Conservation (phyloP, 306 rosid species). For the Heteromeles arbutifolia region DNA sequence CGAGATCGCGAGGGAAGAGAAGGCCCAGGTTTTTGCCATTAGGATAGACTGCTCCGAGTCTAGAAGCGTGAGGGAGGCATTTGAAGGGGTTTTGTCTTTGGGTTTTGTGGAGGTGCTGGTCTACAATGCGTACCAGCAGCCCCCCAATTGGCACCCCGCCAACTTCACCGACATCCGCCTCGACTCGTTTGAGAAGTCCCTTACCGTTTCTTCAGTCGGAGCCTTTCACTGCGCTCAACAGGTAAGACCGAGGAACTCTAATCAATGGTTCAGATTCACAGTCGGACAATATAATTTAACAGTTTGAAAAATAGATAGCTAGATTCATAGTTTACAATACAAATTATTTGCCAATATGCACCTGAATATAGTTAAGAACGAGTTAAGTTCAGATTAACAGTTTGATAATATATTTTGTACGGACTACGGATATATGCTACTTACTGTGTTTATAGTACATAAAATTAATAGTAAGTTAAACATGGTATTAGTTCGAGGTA, state of each 20-base stretch:
- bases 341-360: not conserved
- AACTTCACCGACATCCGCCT: constrained; percentile 45
- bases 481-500: not conserved
- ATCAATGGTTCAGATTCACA: constrained; percentile 25
- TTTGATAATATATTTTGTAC: not conserved
- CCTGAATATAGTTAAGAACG: not conserved
- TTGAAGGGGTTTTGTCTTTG: constrained; percentile 74
- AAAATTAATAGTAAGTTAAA: not conserved
- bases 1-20: constrained; percentile 90
- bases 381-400: not conserved
- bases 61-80: constrained; percentile 76
- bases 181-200: constrained; percentile 64
- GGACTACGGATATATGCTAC: not conserved
- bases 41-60: constrained; percentile 86
- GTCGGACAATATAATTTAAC: not conserved
- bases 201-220: constrained; percentile 75
- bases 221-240: constrained; percentile 95
- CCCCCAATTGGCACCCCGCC: constrained; percentile 34
- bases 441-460: not conserved
- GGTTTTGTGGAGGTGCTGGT: constrained; percentile 82
- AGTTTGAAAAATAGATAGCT: not conserved
- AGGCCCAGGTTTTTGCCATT: constrained; percentile 82
- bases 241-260: constrained; percentile 19
- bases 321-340: not conserved
- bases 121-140: constrained; percentile 63